Percentiles rank a stretch among this genome's conserved stretches.
Conservation (phyloP, 2,329 filamentous ascomycete genomes). For the Epichloe gansuensis region DNA sequence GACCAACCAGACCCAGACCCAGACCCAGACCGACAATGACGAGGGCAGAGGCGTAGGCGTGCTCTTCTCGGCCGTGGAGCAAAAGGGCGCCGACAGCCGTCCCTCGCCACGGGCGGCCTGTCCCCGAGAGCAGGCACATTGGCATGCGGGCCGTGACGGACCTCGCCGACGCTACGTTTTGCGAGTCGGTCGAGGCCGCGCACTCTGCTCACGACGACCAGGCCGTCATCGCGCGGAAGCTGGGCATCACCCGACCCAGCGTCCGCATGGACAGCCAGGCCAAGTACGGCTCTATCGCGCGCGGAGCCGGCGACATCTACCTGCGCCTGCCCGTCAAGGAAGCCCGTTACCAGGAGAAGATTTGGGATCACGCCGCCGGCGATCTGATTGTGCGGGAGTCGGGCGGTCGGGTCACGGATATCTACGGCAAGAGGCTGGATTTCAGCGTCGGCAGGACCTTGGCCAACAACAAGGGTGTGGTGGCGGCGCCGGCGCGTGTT, state of each 20-base stretch:
- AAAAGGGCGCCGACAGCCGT: constrained; percentile 69
- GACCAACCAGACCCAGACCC: constrained; percentile 45
- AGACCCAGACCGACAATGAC: constrained; percentile 33
- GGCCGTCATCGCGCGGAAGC: constrained; percentile 61
- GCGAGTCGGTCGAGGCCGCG: constrained; percentile 87
- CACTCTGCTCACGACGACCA: constrained; percentile 88
- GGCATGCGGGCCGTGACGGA: constrained; percentile 67
- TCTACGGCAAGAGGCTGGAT: constrained; percentile 71
- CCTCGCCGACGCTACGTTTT: constrained; percentile 77
- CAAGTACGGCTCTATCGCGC: constrained; percentile 91
- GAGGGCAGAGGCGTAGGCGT: constrained; percentile 48
- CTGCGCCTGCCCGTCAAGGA: constrained; percentile 74
- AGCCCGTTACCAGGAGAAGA: constrained; percentile 86
- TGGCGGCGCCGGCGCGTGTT: constrained; percentile 69
- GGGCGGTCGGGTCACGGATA: constrained; percentile 83
- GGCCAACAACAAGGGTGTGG: constrained; percentile 81
- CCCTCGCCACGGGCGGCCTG: constrained; percentile 48
- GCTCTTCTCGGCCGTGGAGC: constrained; percentile 72
- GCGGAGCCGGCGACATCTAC: constrained; percentile 91
- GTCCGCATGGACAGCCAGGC: constrained; percentile 97
- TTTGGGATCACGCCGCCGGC: constrained; percentile 97
- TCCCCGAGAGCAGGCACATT: constrained; percentile 45
- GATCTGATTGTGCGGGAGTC: constrained; percentile 91
- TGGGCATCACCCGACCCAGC: constrained; percentile 80
- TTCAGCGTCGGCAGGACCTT: constrained; percentile 81